Conservation (phyloP, 345 rosid genomes). For the Draba incana region DNA sequence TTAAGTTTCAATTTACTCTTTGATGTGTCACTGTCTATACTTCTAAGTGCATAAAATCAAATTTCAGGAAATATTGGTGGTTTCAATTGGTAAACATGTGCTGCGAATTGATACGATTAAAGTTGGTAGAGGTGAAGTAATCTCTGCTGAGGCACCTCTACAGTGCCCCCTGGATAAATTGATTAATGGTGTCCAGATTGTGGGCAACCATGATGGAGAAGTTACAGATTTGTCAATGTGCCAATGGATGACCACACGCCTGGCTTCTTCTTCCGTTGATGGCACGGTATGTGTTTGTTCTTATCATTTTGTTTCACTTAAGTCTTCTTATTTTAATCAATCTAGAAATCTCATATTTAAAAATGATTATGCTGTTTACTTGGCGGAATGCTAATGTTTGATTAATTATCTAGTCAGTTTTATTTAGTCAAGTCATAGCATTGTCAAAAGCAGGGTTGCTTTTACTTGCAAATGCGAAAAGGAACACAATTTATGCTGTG, state of each 20-base stretch:
- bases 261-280: slow-evolving; percentile 87
- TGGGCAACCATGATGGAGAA: slow-evolving; percentile 92
- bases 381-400: too few relatives aligned
- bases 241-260: slow-evolving; percentile 82
- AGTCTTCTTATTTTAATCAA: slow-evolving; percentile 6
- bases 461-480: slow-evolving; percentile 86
- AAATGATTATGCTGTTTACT: neutral
- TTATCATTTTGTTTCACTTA: slow-evolving; percentile 12
- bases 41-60: slow-evolving; percentile 6
- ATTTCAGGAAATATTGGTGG: slow-evolving; percentile 78
- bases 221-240: slow-evolving; percentile 94
- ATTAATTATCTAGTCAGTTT: slow-evolving; percentile 5
- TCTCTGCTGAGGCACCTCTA: slow-evolving; percentile 75
- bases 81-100: slow-evolving; percentile 72
- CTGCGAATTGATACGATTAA: slow-evolving; percentile 75
- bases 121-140: slow-evolving; percentile 62
- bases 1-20: slow-evolving; percentile 8
- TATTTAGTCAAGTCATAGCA: slow-evolving; percentile 58
- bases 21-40: too few relatives aligned
- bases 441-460: slow-evolving; percentile 69
- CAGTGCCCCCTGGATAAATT: slow-evolving; percentile 64
- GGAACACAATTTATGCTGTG: slow-evolving; percentile 77
- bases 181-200: slow-evolving; percentile 74
- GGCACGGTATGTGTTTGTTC: slow-evolving; percentile 69
- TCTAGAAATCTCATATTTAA: neutral